Evolutionary conservation across 2,329 filamentous ascomycete species (phyloP).

Genomic region (Intubia oerlemansii): DNA sequence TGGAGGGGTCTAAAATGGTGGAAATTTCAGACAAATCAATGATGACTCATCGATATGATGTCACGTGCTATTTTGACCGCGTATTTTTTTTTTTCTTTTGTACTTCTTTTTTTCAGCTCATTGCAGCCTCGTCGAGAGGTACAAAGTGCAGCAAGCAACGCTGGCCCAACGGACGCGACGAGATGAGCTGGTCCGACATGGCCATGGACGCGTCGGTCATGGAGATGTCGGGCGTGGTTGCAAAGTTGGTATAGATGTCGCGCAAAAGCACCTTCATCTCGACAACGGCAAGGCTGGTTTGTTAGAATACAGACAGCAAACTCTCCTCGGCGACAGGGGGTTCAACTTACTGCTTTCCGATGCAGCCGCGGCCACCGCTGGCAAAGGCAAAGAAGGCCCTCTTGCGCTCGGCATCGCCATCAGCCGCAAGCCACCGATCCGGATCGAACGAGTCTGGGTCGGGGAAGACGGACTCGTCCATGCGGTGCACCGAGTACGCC

Average conservation of each 20-base stretch:
- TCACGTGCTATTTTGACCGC: too few relatives aligned
- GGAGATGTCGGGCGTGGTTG: conserved; percentile 28
- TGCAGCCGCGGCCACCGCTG: conserved; percentile 41
- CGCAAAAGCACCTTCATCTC: conserved; percentile 47
- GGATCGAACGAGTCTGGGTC: conserved; percentile 60
- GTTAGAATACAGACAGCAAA: too few relatives aligned
- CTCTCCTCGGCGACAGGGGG: background rate
- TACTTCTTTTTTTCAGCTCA: background rate
- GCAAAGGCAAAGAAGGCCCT: conserved; percentile 44
- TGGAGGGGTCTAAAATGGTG: too few relatives aligned
- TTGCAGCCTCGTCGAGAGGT: too few relatives aligned
- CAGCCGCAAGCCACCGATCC: conserved; percentile 58
- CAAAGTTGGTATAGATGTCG: conserved; percentile 38
- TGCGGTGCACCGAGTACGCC: conserved; percentile 36
- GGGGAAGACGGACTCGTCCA: conserved; percentile 48
- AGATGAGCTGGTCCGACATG: conserved; percentile 47
- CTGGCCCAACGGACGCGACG: conserved; percentile 37
- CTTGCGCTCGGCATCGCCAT: conserved; percentile 51
- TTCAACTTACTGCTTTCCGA: conserved; percentile 40
- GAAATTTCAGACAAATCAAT: too few relatives aligned
- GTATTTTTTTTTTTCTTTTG: background rate
- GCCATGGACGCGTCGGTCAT: conserved; percentile 37
- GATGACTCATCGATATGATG: too few relatives aligned
- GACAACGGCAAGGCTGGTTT: conserved; percentile 31
- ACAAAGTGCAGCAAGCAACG: conserved; percentile 31